Base-by-base conservation (phyloP, 352 stramenopile species). In the Pythium biforme region DNA sequence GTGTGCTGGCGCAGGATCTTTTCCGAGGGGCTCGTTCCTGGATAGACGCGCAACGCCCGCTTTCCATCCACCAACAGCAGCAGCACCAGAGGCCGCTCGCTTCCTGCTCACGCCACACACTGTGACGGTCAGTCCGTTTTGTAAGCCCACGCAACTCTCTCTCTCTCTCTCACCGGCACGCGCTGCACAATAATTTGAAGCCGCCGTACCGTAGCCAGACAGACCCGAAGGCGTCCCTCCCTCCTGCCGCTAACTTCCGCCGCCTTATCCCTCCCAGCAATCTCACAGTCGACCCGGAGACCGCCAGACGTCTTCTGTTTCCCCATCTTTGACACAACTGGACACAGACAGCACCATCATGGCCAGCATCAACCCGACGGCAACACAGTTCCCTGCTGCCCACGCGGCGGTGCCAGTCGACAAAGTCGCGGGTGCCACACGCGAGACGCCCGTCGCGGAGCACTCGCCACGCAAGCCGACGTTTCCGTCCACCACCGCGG, bases 331-430 rank as follows among this genome's bases (percentile, higher is more conserved):
- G 5, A 46, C 14, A 47, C 7, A 40, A 50, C 27, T 31, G 6
- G 17, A 41, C 12, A 45, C 27, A 25, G 14, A 53, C 7, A 5
- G 14, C 22, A 20, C n/a, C n/a, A n/a, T n/a, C n/a, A 70, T 72
- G 64, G 64, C 64, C 1, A 72, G 58, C 31, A 60, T 72, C 37
- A 72, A 72, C 46, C 59, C 64, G 12, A 49, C 64, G 19, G 4
- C 34, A 17, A 65, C 64, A 23, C 64, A 65, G 37, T 63, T 72
- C 29, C 47, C 57, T n/a, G 40, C 57, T 15, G 37, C 31, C 14
- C 43, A 52, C 47, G 22, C 62, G 14, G 45, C 26, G n/a, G n/a
- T n/a, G 12, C 25, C 33, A 1, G 50, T 23, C 19, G 58, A 70
- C 41, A 66, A 65, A 15, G 39, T 29, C 23, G 25, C 41, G 0